These are phyloP conservation scores for Spatholobus suberectus DNA, from an alignment of 306 rosid species.

Conservation along the genomic window DNA sequence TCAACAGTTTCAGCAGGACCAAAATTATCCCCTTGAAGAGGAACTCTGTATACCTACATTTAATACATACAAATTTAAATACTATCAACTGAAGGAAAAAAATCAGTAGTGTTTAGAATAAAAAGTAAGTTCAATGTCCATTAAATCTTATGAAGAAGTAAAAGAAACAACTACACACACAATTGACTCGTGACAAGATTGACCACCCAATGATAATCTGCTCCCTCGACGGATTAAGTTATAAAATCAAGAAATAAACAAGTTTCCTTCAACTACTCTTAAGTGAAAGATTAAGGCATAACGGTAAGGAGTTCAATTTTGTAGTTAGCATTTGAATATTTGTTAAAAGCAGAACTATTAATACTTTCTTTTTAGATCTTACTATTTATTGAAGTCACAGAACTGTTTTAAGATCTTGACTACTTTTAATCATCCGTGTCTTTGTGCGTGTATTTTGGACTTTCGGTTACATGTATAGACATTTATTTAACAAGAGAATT, in stretches of 20 bases:
- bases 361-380: background rate
- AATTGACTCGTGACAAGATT: background rate
- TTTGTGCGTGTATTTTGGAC: background rate
- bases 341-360: background rate
- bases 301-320: background rate
- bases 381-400: background rate
- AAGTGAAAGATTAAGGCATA: conserved; percentile 12
- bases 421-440: background rate
- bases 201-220: background rate
- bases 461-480: background rate
- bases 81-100: conserved; percentile 17
- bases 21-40: conserved; percentile 66
- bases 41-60: conserved; percentile 83
- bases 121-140: background rate
- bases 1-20: conserved; percentile 80
- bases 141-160: conserved; percentile 16
- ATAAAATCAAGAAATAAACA: conserved; percentile 16
- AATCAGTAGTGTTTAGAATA: conserved; percentile 13
- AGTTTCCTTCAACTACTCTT: background rate
- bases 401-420: background rate
- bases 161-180: conserved; percentile 8
- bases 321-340: conserved; percentile 1
- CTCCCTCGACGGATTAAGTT: background rate
- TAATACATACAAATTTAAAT: conserved; percentile 3
- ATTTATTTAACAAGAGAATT: background rate